phyloP scores from a whole-genome alignment of 139 green algal genomes.

The Coelastrella sp. region DNA sequence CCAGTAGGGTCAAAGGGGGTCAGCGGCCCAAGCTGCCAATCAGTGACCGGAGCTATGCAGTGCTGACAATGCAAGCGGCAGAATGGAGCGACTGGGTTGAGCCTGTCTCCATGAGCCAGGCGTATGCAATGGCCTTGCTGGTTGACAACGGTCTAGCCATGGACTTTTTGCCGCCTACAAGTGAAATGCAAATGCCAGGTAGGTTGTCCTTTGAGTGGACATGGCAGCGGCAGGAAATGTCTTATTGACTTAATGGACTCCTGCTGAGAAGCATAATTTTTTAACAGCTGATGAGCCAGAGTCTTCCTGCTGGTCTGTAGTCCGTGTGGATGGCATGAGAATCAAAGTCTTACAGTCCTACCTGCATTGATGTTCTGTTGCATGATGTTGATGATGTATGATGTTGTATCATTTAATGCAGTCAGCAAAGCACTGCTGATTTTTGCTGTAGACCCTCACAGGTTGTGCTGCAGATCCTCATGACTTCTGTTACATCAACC shows the following conservation, averaged over 20 bases:
- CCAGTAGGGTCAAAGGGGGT: not conserved
- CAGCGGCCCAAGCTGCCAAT: not conserved
- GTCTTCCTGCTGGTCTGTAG: not conserved
- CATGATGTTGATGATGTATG: too few relatives aligned
- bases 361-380: not conserved
- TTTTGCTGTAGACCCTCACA: not conserved
- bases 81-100: too few relatives aligned
- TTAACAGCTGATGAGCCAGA: not conserved
- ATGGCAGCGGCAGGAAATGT: not conserved
- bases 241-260: too few relatives aligned
- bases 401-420: not conserved
- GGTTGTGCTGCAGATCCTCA: not conserved
- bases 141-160: not conserved
- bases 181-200: not conserved
- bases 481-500: not conserved
- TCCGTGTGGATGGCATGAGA: too few relatives aligned
- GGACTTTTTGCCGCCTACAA: not conserved
- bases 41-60: not conserved
- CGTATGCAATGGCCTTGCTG: not conserved
- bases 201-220: not conserved
- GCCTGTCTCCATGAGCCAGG: not conserved
- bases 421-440: not conserved
- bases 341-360: too few relatives aligned
- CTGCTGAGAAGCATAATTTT: not conserved
- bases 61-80: not conserved